Base-by-base conservation (phyloP, 768 basidiomycete species). In the Trametes meyenii region DNA sequence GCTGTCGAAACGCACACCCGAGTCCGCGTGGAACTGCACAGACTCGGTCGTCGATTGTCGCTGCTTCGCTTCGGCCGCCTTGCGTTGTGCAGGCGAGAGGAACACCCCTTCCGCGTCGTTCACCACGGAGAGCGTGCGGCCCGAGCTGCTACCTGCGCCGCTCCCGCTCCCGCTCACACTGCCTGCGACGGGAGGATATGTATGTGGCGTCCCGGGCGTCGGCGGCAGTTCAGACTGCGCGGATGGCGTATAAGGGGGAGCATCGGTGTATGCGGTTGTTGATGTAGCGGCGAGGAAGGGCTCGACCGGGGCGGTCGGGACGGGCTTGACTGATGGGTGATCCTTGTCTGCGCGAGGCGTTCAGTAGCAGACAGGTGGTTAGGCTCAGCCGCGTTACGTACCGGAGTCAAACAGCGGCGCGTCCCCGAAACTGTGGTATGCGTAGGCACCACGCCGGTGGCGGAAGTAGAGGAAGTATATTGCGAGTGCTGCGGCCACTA, bases 1-100 rank as follows among this genome's bases (percentile, higher is more conserved):
- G 42, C 58, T 46, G n/a, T 64, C 63, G 50, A 69, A 69, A 17
- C 68, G 64, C 48, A 57, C 59, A 26, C 68, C 68, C 50, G 68
- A 69, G 55, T 69, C 68, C 13, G 56, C 48, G 23, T 69, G 66
- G 50, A 61, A 66, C 60, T 50, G 63, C 17, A 62, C 62, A 13
- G 46, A 17, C 51, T 26, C 45, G 2, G 33, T 16, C 21, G 35
- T 44, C 19, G 43, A 4, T 35, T 38, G 2, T 23, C 40, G 14
- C 38, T 19, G 50, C 16, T 53, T 54, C 1, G 66, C 63, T 55
- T 69, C 66, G 24, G 52, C 50, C 21, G 63, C 63, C 50, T 69
- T 69, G 51, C 62, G 60, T 51, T 64, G 52, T 19, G 63, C 60
- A 14, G 63, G 62, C 35, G 67, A 50, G 38, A 66, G 60, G 12